Base-by-base conservation (phyloP, 139 green algal genomes). In the Micromonas pusilla region DNA sequence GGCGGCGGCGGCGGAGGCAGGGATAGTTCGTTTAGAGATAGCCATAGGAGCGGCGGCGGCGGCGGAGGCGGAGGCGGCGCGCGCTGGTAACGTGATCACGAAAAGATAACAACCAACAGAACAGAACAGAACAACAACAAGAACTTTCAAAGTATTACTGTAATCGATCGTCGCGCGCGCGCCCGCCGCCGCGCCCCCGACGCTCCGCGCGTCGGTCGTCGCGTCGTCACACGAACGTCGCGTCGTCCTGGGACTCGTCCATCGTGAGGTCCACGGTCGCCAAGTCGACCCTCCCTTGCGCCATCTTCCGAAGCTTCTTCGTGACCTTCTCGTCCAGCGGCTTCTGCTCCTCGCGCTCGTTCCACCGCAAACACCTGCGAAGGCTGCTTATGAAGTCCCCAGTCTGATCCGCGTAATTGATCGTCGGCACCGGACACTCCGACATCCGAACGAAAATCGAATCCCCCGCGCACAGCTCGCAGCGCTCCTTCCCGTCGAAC, bases 401-500 rank as follows among this genome's bases (percentile, higher is more conserved):
- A n/a, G 68, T 83, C 60, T 83, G 57, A 45, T 83, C 72, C 25
- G 34, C 72, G 52, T 73, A 78, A 45, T 83, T 83, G 33, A 83
- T 39, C 23, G 68, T 83, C 19, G 79, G 79, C 13, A 83, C 37
- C 25, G 79, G 79, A 53, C 53, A 83, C 53, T 83, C 34, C 28
- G 52, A 76, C 79, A 83, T 80, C 21, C 66, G 63, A 33, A 83
- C 39, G 13, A 75, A 65, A 26, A 83, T 33, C n/a, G 72, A 76
- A 31, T 83, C 79, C 4, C 79, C 79, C 9, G 34, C 28, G 21
- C 23, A 34, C 31, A 83, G 79, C 73, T 83, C 72, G 20, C 52
- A 68, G 23, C 57, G 54, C 4, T 78, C 57, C 23, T 63, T 63
- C 20, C 95, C 95, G 76, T 99, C 95, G 82, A 99, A 98, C 73